Conservation (phyloP, 192 early-diverging fungal genomes). For the Rhizophagus clarus region DNA sequence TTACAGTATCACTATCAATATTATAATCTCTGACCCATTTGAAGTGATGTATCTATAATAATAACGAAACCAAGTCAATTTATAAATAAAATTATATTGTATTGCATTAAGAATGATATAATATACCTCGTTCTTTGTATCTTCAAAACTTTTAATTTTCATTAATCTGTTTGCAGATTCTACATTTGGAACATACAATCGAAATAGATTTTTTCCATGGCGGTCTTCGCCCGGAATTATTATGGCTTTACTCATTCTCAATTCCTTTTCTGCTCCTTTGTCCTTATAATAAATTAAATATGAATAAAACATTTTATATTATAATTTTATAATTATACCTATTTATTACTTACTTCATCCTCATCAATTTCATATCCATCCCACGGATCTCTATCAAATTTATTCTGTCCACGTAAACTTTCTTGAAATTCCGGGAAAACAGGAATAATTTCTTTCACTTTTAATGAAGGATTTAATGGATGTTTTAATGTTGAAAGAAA, state of each 20-base stretch:
- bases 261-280: not conserved
- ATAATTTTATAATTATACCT: not conserved
- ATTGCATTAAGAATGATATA: not conserved
- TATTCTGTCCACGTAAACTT: not conserved
- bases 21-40: slow-evolving; percentile 26
- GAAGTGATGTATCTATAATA: not conserved
- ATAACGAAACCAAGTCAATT: not conserved
- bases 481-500: slow-evolving; percentile 12
- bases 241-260: slow-evolving; percentile 1
- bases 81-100: not conserved
- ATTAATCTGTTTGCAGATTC: slow-evolving; percentile 1
- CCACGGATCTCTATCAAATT: slow-evolving; percentile 25
- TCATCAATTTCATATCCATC: slow-evolving; percentile 16
- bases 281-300: not conserved
- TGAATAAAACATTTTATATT: not conserved
- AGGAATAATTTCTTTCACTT: not conserved
- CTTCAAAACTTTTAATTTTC: not conserved
- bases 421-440: slow-evolving; percentile 17
- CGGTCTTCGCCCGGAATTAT: not conserved
- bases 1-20: not conserved
- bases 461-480: not conserved
- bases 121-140: not conserved
- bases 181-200: not conserved
- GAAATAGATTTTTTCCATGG: not conserved
- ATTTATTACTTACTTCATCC: not conserved